These are phyloP conservation scores for Fusarium mangiferae DNA, from an alignment of 2,329 filamentous ascomycete genomes.

Conservation along the genomic window DNA sequence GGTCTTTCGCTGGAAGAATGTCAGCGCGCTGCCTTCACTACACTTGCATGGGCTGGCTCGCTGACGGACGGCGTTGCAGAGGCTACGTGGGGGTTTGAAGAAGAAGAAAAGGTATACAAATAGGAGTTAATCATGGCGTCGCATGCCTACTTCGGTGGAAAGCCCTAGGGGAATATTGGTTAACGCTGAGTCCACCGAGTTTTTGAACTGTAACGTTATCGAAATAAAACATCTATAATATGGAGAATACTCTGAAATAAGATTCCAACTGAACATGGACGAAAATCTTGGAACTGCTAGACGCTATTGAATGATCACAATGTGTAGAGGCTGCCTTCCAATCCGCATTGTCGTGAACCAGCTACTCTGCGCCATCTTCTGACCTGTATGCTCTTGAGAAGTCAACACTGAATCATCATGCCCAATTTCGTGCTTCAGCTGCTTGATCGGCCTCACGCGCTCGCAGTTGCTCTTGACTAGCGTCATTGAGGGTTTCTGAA, in stretches of 20 bases:
- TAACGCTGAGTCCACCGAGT: background rate
- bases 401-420: slow-evolving; percentile 32
- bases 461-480: slow-evolving; percentile 72
- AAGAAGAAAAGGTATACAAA: slow-evolving; percentile 6
- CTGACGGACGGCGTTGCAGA: slow-evolving; percentile 4
- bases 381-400: background rate
- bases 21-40: background rate
- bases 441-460: slow-evolving; percentile 75
- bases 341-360: background rate
- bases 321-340: background rate
- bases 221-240: background rate
- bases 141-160: background rate
- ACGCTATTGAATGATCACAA: background rate
- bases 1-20: background rate
- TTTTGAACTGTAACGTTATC: background rate
- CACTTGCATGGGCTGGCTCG: background rate
- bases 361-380: background rate
- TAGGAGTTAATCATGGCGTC: slow-evolving; percentile 33
- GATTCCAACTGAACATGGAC: background rate
- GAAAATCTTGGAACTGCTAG: slow-evolving; percentile 4
- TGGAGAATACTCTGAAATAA: background rate
- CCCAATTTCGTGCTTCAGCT: slow-evolving; percentile 50
- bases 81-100: background rate
- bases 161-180: slow-evolving; percentile 1
- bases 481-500: slow-evolving; percentile 72